Base-by-base conservation (phyloP, 306 rosid genomes). In the Psophocarpus tetragonolobus region DNA sequence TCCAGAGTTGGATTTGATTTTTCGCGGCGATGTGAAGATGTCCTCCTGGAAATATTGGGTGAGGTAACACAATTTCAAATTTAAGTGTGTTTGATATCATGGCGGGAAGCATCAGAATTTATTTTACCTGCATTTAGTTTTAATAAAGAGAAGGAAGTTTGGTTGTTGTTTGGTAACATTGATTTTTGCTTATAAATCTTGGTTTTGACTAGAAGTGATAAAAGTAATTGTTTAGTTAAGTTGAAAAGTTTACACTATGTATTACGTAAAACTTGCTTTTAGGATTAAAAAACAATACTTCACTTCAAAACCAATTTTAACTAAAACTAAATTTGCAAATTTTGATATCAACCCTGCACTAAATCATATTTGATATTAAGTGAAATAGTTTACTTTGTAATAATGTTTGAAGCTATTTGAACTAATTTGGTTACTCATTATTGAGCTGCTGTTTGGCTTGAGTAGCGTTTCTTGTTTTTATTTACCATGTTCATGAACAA, bases 21-120 rank as follows among this genome's bases (percentile, higher is more conserved):
- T 58, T 85, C 91, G 0, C 82, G 64, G 65, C 54, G 82, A 35
- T 87, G 84, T 80, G 82, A 81, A 62, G 80, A 77, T 81, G 93
- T 87, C 71, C 89, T 92, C 70, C 80, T 66, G 71, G 86, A 82
- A 62, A 80, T 83, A 80, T 32, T 73, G 26, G 29, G 42, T 42
- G 81, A 88, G 94, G 98, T 51, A 51, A 51, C 21, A 57, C 9
- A 14, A 14, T 71, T 83, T 11, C 1, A 21, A 58, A 21, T 15
- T 42, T 73, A 20, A 60, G 21, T 60, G 18, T 57, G 39, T 60
- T 58, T 27, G 21, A 58, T 27, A 14, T 14, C 66, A 27, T 2
- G 4, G 66, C 29, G 18, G 38, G 38, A 27, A 14, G 38, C 6
- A n/a, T 5, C 29, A 13, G 66, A 57, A 14, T 29, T 27, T 36